Conservation (phyloP, 2,329 filamentous ascomycete genomes). For the Pseudogymnoascus sp. region DNA sequence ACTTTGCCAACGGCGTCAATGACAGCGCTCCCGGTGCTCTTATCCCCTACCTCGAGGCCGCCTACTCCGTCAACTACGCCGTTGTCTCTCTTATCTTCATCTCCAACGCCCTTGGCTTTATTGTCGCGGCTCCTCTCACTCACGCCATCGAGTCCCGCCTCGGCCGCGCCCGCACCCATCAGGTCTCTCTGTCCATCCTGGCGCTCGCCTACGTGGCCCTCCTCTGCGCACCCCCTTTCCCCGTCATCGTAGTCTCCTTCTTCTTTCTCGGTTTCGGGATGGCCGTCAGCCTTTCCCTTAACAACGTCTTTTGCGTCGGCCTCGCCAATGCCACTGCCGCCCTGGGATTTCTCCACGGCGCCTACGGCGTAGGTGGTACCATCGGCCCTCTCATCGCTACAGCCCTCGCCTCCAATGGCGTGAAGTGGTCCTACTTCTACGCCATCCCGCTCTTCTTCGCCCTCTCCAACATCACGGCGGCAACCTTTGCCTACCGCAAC, state of each 20-base stretch:
- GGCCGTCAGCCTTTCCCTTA: constrained; percentile 47
- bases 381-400: constrained; percentile 68
- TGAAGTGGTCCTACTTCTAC: constrained; percentile 67
- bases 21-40: constrained; percentile 70
- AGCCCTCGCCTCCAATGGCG: constrained; percentile 51
- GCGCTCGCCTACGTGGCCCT: constrained; percentile 56
- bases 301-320: constrained; percentile 51
- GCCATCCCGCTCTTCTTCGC: constrained; percentile 54
- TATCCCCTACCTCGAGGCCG: constrained; percentile 69
- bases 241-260: constrained; percentile 57
- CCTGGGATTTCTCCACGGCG: constrained; percentile 58
- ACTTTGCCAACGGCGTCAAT: constrained; percentile 62
- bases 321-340: constrained; percentile 45
- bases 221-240: constrained; percentile 60
- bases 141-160: constrained; percentile 53
- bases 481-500: constrained; percentile 59
- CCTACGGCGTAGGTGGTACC: constrained; percentile 57
- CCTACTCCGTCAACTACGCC: constrained; percentile 69
- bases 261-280: constrained; percentile 56
- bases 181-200: constrained; percentile 49
- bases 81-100: constrained; percentile 77
- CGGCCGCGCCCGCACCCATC: constrained; percentile 57
- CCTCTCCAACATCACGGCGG: constrained; percentile 46
- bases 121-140: constrained; percentile 60
- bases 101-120: constrained; percentile 67